Evolutionary conservation across 176 grass and related monocot species (phyloP).

Genomic region (Secale cereale): DNA sequence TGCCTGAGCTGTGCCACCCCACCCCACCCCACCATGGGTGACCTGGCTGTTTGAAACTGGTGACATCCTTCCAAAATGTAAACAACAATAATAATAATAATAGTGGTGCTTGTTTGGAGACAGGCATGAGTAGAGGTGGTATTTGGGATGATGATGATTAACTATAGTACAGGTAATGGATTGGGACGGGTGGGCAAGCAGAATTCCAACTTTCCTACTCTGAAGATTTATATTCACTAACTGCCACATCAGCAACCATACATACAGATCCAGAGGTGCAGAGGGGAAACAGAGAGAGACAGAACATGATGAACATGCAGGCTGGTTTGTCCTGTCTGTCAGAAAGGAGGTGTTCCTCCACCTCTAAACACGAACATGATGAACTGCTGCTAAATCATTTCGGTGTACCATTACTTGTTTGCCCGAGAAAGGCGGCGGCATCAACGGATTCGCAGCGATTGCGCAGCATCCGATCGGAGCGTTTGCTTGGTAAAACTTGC

Average conservation of each 20-base stretch:
- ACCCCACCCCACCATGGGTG: not conserved
- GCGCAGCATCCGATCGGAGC: no score
- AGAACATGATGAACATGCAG: no score
- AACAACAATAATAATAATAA: not conserved
- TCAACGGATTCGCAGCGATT: no score
- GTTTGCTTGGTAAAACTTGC: no score
- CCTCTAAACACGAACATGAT: no score
- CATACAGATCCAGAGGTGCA: not conserved
- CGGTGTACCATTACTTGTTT: no score
- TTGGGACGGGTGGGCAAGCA: not conserved
- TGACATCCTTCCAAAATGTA: not conserved
- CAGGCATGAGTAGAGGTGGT: not conserved
- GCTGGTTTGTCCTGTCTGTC: no score
- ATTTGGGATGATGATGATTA: not conserved
- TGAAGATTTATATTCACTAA: no score
- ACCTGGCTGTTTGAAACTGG: not conserved
- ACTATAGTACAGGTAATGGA: not conserved
- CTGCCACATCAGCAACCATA: not conserved
- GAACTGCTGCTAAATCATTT: no score
- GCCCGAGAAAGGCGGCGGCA: no score
- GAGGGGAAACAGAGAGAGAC: no score
- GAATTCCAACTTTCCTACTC: not conserved
- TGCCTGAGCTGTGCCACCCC: not conserved
- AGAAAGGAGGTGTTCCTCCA: no score
- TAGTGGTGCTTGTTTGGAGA: not conserved